Evolutionary conservation across 164 flowering plant species (phyloP), one percentile per base, ranked within the genome.

Genomic region (Malania oleifera): DNA sequence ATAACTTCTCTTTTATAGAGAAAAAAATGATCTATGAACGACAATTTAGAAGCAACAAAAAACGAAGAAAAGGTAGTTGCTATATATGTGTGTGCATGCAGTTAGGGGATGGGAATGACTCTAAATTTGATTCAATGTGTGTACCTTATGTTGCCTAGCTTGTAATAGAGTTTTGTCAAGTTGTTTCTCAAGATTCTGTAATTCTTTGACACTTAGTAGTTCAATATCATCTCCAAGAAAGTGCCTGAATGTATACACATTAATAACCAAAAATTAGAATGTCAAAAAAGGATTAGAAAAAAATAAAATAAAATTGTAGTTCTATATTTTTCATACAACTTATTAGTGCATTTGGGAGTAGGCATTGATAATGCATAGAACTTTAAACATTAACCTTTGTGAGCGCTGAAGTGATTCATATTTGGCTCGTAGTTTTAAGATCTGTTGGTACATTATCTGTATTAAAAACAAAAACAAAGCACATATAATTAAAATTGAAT

Each of bases 391-490:
- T 31, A 46, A 46, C 50, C 50, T 46, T 13, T 46, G 10, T 12
- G 26, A 17, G 26, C 26, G 50, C n/a, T 46, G 50, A 22, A 46
- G 50, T 20, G 50, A 46, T 23, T 46, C 50, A 23, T 46, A 23
- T 46, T 13, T 46, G 10, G 50, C 50, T 13, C 50, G 25, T 23
- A 46, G 26, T 26, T 20, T 46, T 22, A 12, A 46, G 26, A 46
- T 20, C 26, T 46, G 3, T 23, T 46, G 50, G 26, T 46, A 46
- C 50, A 12, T 12, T 2, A 29, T 37, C 75, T 71, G 68, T 62
- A 67, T 31, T 13, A 4, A 52, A 43, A 18, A 43, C 22, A 43
- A 17, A 17, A 10, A 13, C 10, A 39, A 39, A 3, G 14, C 3
- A 39, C n/a, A n/a, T n/a, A n/a, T n/a, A n/a, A n/a, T n/a, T n/a